Evolutionary conservation across 2,329 filamentous ascomycete species (phyloP), one percentile per base, ranked within the genome.

Genomic region (Drechslera avenae): DNA sequence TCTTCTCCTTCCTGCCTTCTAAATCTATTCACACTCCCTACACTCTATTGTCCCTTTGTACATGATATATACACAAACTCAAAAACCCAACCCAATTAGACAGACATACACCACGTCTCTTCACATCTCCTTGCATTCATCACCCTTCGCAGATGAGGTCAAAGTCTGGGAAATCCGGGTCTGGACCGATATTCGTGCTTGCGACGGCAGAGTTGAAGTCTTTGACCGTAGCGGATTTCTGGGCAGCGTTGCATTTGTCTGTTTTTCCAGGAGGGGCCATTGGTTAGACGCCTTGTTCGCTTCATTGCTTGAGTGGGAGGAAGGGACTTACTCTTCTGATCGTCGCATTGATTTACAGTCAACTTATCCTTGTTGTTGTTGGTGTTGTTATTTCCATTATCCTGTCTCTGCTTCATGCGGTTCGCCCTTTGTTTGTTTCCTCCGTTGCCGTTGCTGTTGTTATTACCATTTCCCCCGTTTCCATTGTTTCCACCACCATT

Each of bases 151-250:
- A 74, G 23, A 74, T 71, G 21, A 74, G 50, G 56, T 74, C 72
- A 40, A 73, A 74, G 48, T 73, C 69, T 3, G 69, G 69, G 52
- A 74, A 74, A 9, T 62, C 45, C 1, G 69, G 71, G 60, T 74
- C 72, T 30, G 65, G 67, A 8, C 71, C 71, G 34, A 74, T 69
- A 54, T 73, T 73, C 33, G 50, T 56, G 21, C 63, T 71, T 30
- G 60, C 59, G 3, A 68, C 54, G 1, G 54, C 63, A 1, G 53
- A 50, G 2, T 54, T 45, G 34, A 69, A 73, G 26, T 68, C 61
- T 54, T 69, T 60, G 10, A 69, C 63, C 18, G 39, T 46, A 0
- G 69, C 66, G n/a, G 12, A 56, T 17, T 62, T 50, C 44, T 71
- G 70, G 21, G 68, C 64, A 6, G 48, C 46, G 2, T 59, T 66